Base-by-base conservation (phyloP, 1,284 basidiomycete species). In the Leccinum fallax region DNA sequence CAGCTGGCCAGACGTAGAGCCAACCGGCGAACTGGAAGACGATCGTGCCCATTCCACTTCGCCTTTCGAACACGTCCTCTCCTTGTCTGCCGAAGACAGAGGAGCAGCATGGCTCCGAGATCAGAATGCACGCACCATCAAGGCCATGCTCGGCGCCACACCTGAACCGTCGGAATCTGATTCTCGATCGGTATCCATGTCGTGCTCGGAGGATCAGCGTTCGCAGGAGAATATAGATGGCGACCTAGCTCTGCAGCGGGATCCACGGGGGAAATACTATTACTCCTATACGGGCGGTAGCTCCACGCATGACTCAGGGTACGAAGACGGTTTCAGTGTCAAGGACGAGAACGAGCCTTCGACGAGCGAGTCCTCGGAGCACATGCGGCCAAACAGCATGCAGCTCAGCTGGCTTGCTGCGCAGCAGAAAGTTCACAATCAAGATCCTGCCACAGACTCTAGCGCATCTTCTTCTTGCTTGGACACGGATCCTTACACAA, bases 21-120 rank as follows among this genome's bases (percentile, higher is more conserved):
- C 76, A 51, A 16, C 75, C 15, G 66, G 77, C 49, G 84, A 85
- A 40, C 65, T 81, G 9, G 90, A 92, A 58, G 89, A 92, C 61
- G 88, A 92, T 70, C 59, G 15, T 26, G 56, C 73, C 9, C 61
- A 34, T 32, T 52, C 65, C 11, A 43, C 69, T 10, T 79, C 82
- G 0, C 80, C 79, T 28, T 24, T 82, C 28, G 75, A 82, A 52
- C 74, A 78, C 28, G 77, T 80, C n/a, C 75, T 78, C 19, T 74
- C 84, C 34, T 67, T 77, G 36, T 77, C 80, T 21, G 79, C 81
- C 16, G 81, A 81, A 61, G 86, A 90, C 67, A 83, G 90, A 4
- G 90, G 91, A 0, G 85, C 85, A 4, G 83, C 88, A 48, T 96
- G 94, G 94, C 75, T 96, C 49, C 83, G 85, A 32, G 92, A 95